phyloP scores from a whole-genome alignment of 2,329 filamentous ascomycete genomes.

The Teratosphaeria epicoccoides region DNA sequence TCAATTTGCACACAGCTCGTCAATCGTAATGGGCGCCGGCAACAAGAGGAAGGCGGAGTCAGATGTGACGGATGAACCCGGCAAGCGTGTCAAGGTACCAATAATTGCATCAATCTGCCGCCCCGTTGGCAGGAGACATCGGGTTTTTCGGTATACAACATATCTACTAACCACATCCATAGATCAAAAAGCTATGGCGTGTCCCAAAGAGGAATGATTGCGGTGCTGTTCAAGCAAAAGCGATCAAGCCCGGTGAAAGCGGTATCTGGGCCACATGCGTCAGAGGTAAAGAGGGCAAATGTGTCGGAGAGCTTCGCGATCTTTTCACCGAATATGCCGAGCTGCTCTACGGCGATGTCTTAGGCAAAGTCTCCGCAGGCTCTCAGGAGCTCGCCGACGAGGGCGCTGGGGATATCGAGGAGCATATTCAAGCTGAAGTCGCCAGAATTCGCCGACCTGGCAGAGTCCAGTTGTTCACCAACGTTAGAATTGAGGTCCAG shows the following conservation, averaged over 20 bases:
- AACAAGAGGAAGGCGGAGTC: constrained; percentile 30
- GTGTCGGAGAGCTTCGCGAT: constrained; percentile 54
- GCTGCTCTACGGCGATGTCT: constrained; percentile 38
- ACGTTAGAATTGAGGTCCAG: constrained; percentile 45
- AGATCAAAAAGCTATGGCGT: constrained; percentile 37
- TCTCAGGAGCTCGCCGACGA: constrained; percentile 29
- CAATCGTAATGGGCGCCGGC: constrained; percentile 10
- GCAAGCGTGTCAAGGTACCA: constrained; percentile 31
- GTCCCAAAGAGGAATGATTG: constrained; percentile 26
- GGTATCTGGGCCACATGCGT: constrained; percentile 73
- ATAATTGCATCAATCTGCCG: background rate
- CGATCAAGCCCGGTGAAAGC: constrained; percentile 55
- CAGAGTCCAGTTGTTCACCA: constrained; percentile 40
- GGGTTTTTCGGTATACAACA: background rate
- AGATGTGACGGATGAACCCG: constrained; percentile 17
- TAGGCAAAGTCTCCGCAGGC: constrained; percentile 24
- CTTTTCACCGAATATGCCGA: constrained; percentile 59
- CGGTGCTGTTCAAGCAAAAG: constrained; percentile 16
- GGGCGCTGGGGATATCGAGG: constrained; percentile 52
- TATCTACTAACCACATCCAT: background rate
- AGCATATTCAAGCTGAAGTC: constrained; percentile 62
- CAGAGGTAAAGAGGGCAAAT: constrained; percentile 58
- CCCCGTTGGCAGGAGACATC: background rate
- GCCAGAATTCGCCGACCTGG: constrained; percentile 46
- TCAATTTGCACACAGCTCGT: no score